phyloP scores from a whole-genome alignment of 352 stramenopile genomes.

The Globisporangium okanoganense region DNA sequence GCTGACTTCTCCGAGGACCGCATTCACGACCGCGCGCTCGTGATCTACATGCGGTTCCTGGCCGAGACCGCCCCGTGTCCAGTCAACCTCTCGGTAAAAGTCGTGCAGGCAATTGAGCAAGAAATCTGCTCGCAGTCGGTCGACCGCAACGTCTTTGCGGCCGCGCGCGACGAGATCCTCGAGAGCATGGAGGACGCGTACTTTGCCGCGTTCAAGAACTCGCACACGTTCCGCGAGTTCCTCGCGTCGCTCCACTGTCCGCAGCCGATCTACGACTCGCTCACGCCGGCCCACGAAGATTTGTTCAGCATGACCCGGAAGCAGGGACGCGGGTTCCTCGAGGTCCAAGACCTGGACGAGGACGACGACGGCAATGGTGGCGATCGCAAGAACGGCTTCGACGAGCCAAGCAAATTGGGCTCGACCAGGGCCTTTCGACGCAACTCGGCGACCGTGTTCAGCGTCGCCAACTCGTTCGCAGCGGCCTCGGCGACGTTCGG shows the following conservation, averaged over 20 bases:
- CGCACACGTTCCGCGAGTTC: slow-evolving; percentile 42
- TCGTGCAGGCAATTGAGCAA: slow-evolving; percentile 34
- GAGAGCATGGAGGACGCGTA: slow-evolving; percentile 40
- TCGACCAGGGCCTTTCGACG: slow-evolving; percentile 13
- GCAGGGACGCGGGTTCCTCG: slow-evolving; percentile 8
- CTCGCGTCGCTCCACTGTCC: slow-evolving; percentile 42
- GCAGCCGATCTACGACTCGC: slow-evolving; percentile 29
- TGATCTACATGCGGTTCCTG: slow-evolving; percentile 64
- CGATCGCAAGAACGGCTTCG: slow-evolving; percentile 9
- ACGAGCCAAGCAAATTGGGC: slow-evolving; percentile 13
- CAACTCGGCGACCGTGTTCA: slow-evolving; percentile 25
- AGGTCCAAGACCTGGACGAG: slow-evolving; percentile 20
- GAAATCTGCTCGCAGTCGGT: slow-evolving; percentile 38
- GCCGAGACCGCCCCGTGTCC: slow-evolving; percentile 26
- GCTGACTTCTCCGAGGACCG: slow-evolving; percentile 43
- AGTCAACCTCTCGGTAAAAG: slow-evolving; percentile 27
- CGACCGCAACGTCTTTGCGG: slow-evolving; percentile 36
- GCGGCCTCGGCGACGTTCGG: not conserved
- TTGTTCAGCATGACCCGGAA: slow-evolving; percentile 37
- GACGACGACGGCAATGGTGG: slow-evolving; percentile 7
- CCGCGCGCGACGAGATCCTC: slow-evolving; percentile 44
- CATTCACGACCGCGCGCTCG: slow-evolving; percentile 44
- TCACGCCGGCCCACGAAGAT: slow-evolving; percentile 32
- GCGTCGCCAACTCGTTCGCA: slow-evolving; percentile 21
- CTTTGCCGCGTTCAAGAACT: slow-evolving; percentile 48